A percentile compares a stretch with the other conserved stretches of the same genome.
These are phyloP conservation scores for Pseudocercospora fuligena DNA, from an alignment of 2,329 filamentous ascomycete species.

Conservation along the genomic window DNA sequence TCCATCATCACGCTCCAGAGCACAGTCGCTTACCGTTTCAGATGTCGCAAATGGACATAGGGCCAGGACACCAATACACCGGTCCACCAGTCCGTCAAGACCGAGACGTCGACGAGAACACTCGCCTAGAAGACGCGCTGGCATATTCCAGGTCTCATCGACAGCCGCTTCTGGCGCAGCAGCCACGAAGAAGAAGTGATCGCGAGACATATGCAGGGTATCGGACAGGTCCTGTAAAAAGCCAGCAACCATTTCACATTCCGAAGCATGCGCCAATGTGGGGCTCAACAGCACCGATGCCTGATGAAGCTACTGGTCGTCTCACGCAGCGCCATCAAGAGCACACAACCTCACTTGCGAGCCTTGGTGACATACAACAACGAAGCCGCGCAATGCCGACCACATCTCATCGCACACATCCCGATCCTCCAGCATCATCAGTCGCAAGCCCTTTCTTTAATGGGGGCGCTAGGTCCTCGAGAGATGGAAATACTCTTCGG, in stretches of 20 bases:
- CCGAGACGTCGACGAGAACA: background rate
- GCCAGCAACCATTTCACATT: background rate
- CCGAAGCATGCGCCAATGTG: background rate
- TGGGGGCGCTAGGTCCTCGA: background rate
- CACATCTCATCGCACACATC: background rate
- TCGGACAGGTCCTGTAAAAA: background rate
- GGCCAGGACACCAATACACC: background rate
- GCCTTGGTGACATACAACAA: background rate
- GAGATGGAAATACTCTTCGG: background rate
- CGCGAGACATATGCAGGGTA: background rate
- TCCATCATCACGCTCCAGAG: background rate
- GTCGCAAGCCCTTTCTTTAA: slow-evolving; percentile 50
- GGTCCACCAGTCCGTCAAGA: background rate
- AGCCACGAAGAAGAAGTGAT: background rate
- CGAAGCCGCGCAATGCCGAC: background rate
- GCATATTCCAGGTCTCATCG: background rate
- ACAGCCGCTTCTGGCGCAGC: slow-evolving; percentile 1
- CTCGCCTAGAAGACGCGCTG: background rate
- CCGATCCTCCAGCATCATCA: slow-evolving; percentile 25
- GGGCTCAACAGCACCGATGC: background rate
- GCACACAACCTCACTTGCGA: background rate
- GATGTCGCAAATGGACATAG: slow-evolving; percentile 8
- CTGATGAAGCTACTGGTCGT: background rate
- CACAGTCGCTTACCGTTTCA: slow-evolving; percentile 1
- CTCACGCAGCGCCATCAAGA: background rate